phyloP scores from a whole-genome alignment of 768 basidiomycete genomes.

The Termitomyces sp. region DNA sequence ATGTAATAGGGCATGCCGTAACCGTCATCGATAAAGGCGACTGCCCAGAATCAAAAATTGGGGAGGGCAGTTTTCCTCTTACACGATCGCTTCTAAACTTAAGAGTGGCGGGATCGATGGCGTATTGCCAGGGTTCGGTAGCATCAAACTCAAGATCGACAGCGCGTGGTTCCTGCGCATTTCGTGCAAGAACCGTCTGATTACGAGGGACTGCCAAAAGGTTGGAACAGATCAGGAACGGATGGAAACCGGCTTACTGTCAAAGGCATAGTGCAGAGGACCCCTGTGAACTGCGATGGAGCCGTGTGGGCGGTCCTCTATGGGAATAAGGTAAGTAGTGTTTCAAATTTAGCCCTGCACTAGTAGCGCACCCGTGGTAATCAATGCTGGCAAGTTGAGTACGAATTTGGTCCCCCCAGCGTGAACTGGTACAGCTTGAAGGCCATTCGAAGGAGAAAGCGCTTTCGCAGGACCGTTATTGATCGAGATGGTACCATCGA shows the following conservation, averaged over 20 bases:
- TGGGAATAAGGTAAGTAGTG: background rate
- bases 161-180: constrained; percentile 41
- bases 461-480: constrained; percentile 33
- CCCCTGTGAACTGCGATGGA: constrained; percentile 54
- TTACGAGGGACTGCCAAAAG: constrained; percentile 25
- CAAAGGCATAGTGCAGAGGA: constrained; percentile 52
- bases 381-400: constrained; percentile 42
- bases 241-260: constrained; percentile 30
- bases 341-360: background rate
- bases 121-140: constrained; percentile 46
- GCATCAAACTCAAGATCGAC: constrained; percentile 50
- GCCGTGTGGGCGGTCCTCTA: constrained; percentile 48
- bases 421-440: constrained; percentile 35
- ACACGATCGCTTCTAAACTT: constrained; percentile 33
- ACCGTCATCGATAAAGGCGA: constrained; percentile 46
- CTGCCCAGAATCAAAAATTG: constrained; percentile 45
- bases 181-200: constrained; percentile 36
- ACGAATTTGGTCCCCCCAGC: constrained; percentile 43
- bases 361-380: constrained; percentile 36
- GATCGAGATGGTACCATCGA: constrained; percentile 38
- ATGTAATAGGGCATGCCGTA: constrained; percentile 47
- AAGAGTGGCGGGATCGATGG: constrained; percentile 46
- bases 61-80: constrained; percentile 35
- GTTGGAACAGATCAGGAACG: background rate
- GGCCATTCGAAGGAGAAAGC: constrained; percentile 38